Base-by-base conservation (phyloP, 768 basidiomycete species). In the Boletus insuetus region DNA sequence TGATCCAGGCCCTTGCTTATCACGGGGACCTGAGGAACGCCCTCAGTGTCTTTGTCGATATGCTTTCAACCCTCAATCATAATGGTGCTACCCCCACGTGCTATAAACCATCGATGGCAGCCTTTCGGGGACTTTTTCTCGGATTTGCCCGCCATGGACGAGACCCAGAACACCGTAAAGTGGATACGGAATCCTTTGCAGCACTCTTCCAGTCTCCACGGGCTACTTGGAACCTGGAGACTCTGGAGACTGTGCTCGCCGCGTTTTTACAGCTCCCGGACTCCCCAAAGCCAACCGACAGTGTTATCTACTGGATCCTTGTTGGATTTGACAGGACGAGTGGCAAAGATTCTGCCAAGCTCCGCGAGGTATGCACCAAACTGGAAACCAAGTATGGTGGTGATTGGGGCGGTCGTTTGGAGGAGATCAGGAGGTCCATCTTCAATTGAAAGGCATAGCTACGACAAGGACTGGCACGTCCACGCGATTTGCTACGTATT, bases 81-180 rank as follows among this genome's bases (percentile, higher is more conserved):
- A 75, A 78, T 59, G 67, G 65, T 19, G 69, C 73, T 16, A 69
- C 73, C 24, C 69, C 71, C 2, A 55, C 53, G 12, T 63, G 64
- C 9, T 80, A 77, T 52, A 68, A 64, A 24, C 81, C 82, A 3
- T 81, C 76, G 2, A 64, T 82, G 45, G 69, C 79, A 20, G 74
- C 83, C 32, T 94, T 86, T 67, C 82, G 89, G 20, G 82, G 82
- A 17, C 67, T 94, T 39, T 92, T 94, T 64, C 77, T 87, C 17
- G 91, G 89, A 1, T 94, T 91, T 66, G 74, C 77, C 8, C 81
- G 80, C 12, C 83, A 89, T 60, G 88, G 81, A 24, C 54, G 50
- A 38, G 58, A 71, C 29, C 64, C 69, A 41, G 52, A 43, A 4
- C 49, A 58, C 20, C 26, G 26, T n/a, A 12, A 22, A 9, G 32